Base-by-base conservation (phyloP, 768 basidiomycete genomes). In the Strobilomyces dryophilus region DNA sequence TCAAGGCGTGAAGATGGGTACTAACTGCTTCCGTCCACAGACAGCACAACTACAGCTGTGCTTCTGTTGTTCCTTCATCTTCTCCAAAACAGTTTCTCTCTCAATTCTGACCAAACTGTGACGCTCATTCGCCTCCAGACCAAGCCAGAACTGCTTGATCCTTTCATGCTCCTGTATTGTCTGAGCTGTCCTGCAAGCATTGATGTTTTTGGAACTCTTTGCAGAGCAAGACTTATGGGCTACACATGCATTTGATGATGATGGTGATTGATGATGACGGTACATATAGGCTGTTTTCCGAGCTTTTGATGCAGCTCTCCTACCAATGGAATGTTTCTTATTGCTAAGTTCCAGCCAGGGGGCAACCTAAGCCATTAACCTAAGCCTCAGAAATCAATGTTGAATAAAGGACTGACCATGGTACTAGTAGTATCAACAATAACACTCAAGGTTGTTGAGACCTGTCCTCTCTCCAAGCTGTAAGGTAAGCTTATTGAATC, bases 31-130 rank as follows among this genome's bases (percentile, higher is more conserved):
- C 69, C 95, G 77, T 50, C 95, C 93, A 76, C 95, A 95, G 32
- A 98, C 91, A 36, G 95, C 93, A 76, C 95, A 95, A 56, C 85
- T 85, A 68, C 97, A 99, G 56, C 85, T 87, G 68, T 98, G 93
- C 67, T 91, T 89, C 81, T 98, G 94, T 76, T 98, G 92, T 73
- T 99, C 97, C 78, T 98, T 98, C 94, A 99, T 99, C 83, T 98
- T 98, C 73, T 83, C 83, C 53, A 98, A 75, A 29, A 98, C 95
- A 24, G 93, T 92, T 69, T 98, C 95, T 75, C 98, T 98, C 79
- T 99, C 97, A 64, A 98, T 84, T 78, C 91, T 90, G 74, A 99
- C 93, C 55, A 99, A 81, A 72, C 84, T 88, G 56, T 91, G 75
- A 29, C 97, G 82, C 70, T 98, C 94, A 52, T 87, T 83, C 74